Base-by-base conservation (phyloP, 257 asterid species). In the Solanum okadae region DNA sequence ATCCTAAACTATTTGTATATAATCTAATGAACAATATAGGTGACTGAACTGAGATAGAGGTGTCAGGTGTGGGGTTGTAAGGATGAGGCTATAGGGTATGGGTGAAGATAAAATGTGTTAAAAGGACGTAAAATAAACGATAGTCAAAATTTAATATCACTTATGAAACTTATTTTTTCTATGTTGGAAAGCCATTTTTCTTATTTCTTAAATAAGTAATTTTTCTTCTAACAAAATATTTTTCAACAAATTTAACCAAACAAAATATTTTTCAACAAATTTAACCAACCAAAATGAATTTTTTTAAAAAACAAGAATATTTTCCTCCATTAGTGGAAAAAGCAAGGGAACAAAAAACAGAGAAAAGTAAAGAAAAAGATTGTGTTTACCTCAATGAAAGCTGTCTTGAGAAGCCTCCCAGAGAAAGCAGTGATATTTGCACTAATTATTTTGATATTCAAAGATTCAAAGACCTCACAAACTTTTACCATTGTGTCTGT, bases 401-500 rank as follows among this genome's bases (percentile, higher is more conserved):
- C 91, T 23, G 98, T 96, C 90, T 92, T 94, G 46, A 93, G 77
- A 87, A 96, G 93, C 89, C 86, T 93, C 10, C 94, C 99, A 25
- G 97, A 92, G 82, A 92, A 91, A 49, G 98, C 91, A 79, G 96
- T 91, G 88, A 96, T 93, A 85, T 86, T 94, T 23, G 98, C 94
- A 5, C 98, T 93, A 59, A 95, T 92, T 88, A 96, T 89, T 89
- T 93, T 95, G 93, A 96, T 95, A 63, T 95, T 91, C 91, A 96
- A 83, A 83, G 95, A 89, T 83, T 96, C 99, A 52, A 96, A 96
- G n/a, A 93, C 90, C 67, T 95, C 95, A 87, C 99, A 95, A 1
- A 96, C 86, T 88, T 92, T 94, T 20, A 94, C 94, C 93, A 96
- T 93, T 71, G 98, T 95, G 91, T 96, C 96, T 86, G 86, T 88